These are phyloP conservation scores for Cryphonectria naterciae DNA, from an alignment of 2,329 filamentous ascomycete genomes.

Conservation along the genomic window DNA sequence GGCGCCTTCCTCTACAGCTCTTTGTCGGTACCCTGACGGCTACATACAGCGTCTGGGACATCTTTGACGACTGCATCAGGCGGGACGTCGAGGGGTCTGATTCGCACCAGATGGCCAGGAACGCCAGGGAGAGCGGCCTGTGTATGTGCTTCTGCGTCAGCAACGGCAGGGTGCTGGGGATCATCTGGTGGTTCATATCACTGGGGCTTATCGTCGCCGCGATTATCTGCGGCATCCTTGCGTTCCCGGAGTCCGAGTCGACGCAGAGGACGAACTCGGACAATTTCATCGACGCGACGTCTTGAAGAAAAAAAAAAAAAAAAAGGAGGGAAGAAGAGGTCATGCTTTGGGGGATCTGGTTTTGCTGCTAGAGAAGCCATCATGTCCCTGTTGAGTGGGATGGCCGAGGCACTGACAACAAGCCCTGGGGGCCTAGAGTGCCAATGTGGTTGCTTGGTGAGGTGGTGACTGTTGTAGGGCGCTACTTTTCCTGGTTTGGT, in stretches of 20 bases:
- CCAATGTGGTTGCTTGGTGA: not conserved
- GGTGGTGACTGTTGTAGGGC: not conserved
- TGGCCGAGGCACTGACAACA: not conserved
- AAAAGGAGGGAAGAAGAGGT: too few relatives aligned
- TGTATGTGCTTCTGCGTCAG: slow-evolving; percentile 46
- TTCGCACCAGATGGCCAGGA: slow-evolving; percentile 76
- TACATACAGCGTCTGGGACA: slow-evolving; percentile 83
- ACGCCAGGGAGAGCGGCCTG: slow-evolving; percentile 77
- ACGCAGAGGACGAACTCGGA: slow-evolving; percentile 72
- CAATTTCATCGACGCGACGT: slow-evolving; percentile 55
- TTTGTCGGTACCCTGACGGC: slow-evolving; percentile 85
- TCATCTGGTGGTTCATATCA: slow-evolving; percentile 77
- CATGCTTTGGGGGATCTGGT: not conserved
- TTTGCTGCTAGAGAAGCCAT: not conserved
- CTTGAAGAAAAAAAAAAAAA: not conserved
- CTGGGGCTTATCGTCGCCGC: slow-evolving; percentile 71
- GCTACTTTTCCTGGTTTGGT: not conserved
- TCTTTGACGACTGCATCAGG: slow-evolving; percentile 80
- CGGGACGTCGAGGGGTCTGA: slow-evolving; percentile 81
- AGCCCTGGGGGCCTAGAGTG: not conserved
- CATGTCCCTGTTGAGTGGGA: not conserved
- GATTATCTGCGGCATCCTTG: slow-evolving; percentile 77
- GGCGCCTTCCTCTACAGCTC: slow-evolving; percentile 47
- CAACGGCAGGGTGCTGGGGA: slow-evolving; percentile 58
- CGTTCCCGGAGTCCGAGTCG: slow-evolving; percentile 71